Base-by-base conservation (phyloP, 176 grass and related monocot genomes). In the Lolium rigidum region DNA sequence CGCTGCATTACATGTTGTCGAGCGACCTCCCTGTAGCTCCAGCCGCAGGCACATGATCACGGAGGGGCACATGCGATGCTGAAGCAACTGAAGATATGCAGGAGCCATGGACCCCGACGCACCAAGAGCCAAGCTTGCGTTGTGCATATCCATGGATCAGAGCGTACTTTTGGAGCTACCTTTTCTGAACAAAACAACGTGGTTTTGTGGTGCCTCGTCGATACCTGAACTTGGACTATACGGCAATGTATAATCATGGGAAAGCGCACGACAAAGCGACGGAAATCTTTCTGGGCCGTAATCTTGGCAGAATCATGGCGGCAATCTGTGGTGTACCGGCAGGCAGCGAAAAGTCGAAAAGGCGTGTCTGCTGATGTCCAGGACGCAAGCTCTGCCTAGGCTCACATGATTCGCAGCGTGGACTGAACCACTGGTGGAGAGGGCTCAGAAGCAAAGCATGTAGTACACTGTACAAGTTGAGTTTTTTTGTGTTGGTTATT, bases 221-320 rank as follows among this genome's bases (percentile, higher is more conserved):
- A 88, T 38, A 73, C 80, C 37, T 51, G 73, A 49, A 50, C 31
- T 68, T 20, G 59, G 61, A 31, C 22, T n/a, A n/a, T n/a, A n/a
- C n/a, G n/a, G n/a, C n/a, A n/a, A n/a, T n/a, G n/a, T n/a, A n/a
- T n/a, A n/a, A n/a, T 80, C 89, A 87, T 87, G 80, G 61, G 38
- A 90, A 83, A 87, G 74, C 7, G 66, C 48, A 80, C 48, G 89
- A 62, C 84, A 87, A 56, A 79, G 65, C 21, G 84, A 37, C 7
- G 12, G 55, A 77, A 66, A 83, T 83, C 80, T 74, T 79, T 39
- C 48, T 41, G 38, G 20, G 18, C 20, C 31, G 78, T 61, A 74
- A 90, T 79, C 74, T 83, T 10, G 37, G 84, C 55, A 46, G 73
- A 72, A 86, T 90, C 44, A 83, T 87, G 84, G 58, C 72, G 55